Evolutionary conservation across 176 grass and related monocot species (phyloP).

Genomic region (Chloris gayana): DNA sequence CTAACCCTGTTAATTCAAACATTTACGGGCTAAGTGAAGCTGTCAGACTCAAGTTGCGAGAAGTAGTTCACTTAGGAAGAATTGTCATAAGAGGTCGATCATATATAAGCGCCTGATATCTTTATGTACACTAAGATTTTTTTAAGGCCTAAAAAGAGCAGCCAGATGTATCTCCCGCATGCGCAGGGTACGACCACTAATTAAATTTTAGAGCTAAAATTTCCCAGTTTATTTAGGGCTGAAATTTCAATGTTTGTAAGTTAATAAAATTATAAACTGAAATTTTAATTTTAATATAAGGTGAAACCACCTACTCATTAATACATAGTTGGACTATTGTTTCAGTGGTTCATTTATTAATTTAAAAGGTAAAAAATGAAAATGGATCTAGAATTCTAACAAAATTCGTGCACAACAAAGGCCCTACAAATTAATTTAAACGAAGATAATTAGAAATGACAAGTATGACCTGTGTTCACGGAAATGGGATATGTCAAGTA

Average conservation of each 20-base stretch:
- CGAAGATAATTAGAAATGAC: background rate
- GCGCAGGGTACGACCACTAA: no score
- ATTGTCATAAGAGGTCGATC: background rate
- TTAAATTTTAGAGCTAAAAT: background rate
- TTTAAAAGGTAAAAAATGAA: background rate
- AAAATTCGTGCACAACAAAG: background rate
- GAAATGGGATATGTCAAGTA: no score
- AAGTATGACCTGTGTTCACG: background rate
- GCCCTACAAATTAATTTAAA: background rate
- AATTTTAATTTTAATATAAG: background rate
- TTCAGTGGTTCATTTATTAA: background rate
- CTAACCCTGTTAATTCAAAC: no score
- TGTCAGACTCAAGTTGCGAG: background rate
- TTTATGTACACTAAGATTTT: background rate
- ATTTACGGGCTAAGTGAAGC: no score
- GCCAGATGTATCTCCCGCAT: no score
- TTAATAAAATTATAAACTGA: background rate
- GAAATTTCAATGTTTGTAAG: background rate
- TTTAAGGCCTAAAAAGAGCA: background rate
- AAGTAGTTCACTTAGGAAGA: background rate
- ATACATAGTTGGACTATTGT: background rate
- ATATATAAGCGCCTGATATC: no score
- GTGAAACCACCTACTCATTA: background rate
- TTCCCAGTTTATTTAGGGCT: background rate
- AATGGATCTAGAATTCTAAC: background rate